These are phyloP conservation scores for Isabelozyma rhagii DNA, from an alignment of 805 yeast genomes.

Conservation along the genomic window DNA sequence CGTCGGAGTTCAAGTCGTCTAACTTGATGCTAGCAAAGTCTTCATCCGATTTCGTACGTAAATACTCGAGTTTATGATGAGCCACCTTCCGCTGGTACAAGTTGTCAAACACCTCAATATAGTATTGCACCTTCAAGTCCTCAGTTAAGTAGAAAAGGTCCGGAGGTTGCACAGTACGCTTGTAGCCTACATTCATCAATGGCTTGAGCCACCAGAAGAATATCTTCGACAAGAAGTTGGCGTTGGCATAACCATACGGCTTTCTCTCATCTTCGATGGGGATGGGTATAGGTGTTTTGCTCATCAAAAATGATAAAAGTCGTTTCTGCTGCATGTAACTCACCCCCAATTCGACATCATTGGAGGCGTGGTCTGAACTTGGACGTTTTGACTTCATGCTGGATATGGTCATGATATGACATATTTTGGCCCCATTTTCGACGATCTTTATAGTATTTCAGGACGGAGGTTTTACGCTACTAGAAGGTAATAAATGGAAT, in stretches of 20 bases:
- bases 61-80: background rate
- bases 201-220: constrained; percentile 66
- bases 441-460: too few species aligned
- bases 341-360: background rate
- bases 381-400: background rate
- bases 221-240: constrained; percentile 31
- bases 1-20: background rate
- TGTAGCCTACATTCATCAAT: constrained; percentile 56
- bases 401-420: too few species aligned
- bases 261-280: constrained; percentile 45
- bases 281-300: constrained; percentile 18
- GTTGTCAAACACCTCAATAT: constrained; percentile 12
- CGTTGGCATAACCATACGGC: constrained; percentile 35
- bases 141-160: constrained; percentile 43
- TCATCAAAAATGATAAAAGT: background rate
- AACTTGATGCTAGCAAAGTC: background rate
- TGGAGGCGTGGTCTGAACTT: background rate
- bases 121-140: constrained; percentile 16
- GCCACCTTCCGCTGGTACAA: background rate
- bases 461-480: too few species aligned
- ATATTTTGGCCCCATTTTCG: too few species aligned
- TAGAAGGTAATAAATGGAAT: too few species aligned
- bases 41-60: background rate
- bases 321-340: background rate
- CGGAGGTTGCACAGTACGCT: constrained; percentile 55